Conservation (phyloP, 164 flowering plant genomes). For the Umbilicus rupestris region DNA sequence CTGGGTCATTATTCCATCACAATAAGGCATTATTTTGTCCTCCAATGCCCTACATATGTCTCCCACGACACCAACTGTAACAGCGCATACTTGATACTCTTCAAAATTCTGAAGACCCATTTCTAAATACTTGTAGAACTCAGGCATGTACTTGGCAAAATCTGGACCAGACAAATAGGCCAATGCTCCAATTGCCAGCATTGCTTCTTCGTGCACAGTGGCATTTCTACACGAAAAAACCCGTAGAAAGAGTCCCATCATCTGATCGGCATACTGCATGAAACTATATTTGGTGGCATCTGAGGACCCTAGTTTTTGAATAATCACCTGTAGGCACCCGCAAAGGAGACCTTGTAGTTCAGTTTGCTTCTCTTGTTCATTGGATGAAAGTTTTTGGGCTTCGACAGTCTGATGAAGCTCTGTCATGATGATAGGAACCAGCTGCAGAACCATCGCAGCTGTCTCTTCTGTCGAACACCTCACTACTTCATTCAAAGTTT, state of each 20-base stretch:
- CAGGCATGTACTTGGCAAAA: slow-evolving; percentile 46
- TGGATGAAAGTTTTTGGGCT: slow-evolving; percentile 35
- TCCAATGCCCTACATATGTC: slow-evolving; percentile 55
- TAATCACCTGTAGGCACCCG: slow-evolving; percentile 53
- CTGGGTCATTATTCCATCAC: slow-evolving; percentile 58
- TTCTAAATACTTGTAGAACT: slow-evolving; percentile 46
- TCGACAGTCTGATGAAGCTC: slow-evolving; percentile 52
- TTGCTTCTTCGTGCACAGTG: slow-evolving; percentile 57
- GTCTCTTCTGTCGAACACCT: slow-evolving; percentile 59
- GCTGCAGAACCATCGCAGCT: slow-evolving; percentile 36
- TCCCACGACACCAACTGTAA: slow-evolving; percentile 57
- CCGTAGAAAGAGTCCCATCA: slow-evolving; percentile 47
- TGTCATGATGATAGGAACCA: slow-evolving; percentile 44
- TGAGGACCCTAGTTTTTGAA: slow-evolving; percentile 44
- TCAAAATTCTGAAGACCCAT: slow-evolving; percentile 65
- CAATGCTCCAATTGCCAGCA: slow-evolving; percentile 63
- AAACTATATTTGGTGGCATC: slow-evolving; percentile 35
- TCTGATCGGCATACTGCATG: slow-evolving; percentile 51
- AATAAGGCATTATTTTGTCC: slow-evolving; percentile 46
- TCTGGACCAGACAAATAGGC: slow-evolving; percentile 45
- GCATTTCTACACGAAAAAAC: slow-evolving; percentile 51
- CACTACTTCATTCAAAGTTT: slow-evolving; percentile 54
- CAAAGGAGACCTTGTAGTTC: slow-evolving; percentile 60
- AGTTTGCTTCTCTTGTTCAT: slow-evolving; percentile 43
- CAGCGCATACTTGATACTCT: slow-evolving; percentile 60